A percentile compares a stretch with the other conserved stretches of the same genome.
Conservation (phyloP, 495 filamentous ascomycete species). For the Lichina pygmaea region DNA sequence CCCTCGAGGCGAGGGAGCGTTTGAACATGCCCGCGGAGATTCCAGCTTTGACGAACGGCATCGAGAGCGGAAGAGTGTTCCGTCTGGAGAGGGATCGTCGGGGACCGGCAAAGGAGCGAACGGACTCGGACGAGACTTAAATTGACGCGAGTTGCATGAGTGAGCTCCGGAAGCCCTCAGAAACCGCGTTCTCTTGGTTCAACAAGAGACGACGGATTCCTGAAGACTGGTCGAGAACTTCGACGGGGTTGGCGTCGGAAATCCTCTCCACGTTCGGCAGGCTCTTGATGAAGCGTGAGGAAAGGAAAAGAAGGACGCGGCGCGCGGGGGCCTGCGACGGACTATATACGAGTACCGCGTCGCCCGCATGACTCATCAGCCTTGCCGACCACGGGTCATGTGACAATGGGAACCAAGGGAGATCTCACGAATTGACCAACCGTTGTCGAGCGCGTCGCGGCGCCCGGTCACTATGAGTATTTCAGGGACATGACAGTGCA, state of each 20-base stretch:
- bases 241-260: background rate
- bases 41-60: background rate
- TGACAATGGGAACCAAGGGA: too few relatives aligned
- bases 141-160: conserved; percentile 2
- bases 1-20: conserved; percentile 49
- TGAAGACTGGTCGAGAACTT: conserved; percentile 1
- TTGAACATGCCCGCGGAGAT: conserved; percentile 37
- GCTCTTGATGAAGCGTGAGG: conserved; percentile 1
- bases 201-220: background rate
- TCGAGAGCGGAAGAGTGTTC: background rate
- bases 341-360: too few relatives aligned
- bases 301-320: background rate
- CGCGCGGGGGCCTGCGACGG: too few relatives aligned
- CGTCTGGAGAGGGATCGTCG: too few relatives aligned
- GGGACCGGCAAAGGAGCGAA: background rate
- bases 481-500: too few relatives aligned
- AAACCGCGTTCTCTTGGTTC: background rate
- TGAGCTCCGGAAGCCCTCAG: conserved; percentile 1
- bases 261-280: conserved; percentile 2
- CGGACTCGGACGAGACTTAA: background rate
- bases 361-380: too few relatives aligned
- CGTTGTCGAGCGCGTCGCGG: too few relatives aligned
- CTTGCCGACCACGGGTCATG: too few relatives aligned
- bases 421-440: too few relatives aligned
- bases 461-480: too few relatives aligned